Percentiles rank a stretch among this genome's conserved stretches.
Conservation (phyloP, 331 rosid species). For the Prunus yedoensis region DNA sequence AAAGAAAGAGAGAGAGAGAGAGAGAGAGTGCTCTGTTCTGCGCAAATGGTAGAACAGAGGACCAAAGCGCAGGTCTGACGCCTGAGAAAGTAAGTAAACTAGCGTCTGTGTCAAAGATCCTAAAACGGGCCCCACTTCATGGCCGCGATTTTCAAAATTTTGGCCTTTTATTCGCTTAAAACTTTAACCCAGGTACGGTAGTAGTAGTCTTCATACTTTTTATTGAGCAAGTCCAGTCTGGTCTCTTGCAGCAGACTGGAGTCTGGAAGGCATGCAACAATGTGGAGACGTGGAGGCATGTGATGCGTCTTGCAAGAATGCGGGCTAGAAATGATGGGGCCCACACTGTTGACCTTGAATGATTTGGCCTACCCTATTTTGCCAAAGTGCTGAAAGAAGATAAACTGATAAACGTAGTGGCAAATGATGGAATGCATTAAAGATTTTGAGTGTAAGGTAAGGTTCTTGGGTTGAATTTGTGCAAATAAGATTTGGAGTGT, state of each 20-base stretch:
- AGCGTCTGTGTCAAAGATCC: not conserved
- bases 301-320: not conserved
- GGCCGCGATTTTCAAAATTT: not conserved
- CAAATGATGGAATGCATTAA: not conserved
- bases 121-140: not conserved
- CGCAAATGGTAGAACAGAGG: not conserved
- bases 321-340: not conserved
- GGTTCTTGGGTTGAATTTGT: not conserved
- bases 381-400: too few relatives aligned
- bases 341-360: not conserved
- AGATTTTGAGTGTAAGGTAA: not conserved
- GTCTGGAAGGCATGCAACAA: not conserved
- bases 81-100: not conserved
- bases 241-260: not conserved
- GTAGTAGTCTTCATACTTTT: not conserved
- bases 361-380: not conserved
- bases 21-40: constrained; percentile 12
- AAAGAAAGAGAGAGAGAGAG: too few relatives aligned
- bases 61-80: not conserved
- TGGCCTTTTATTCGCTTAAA: not conserved
- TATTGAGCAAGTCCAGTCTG: constrained; percentile 2
- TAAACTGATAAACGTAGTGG: not conserved
- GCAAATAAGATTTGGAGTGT: not conserved
- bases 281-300: not conserved
- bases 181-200: not conserved